phyloP scores from a whole-genome alignment of 140 eudicot species.

The Bidens hawaiensis region DNA sequence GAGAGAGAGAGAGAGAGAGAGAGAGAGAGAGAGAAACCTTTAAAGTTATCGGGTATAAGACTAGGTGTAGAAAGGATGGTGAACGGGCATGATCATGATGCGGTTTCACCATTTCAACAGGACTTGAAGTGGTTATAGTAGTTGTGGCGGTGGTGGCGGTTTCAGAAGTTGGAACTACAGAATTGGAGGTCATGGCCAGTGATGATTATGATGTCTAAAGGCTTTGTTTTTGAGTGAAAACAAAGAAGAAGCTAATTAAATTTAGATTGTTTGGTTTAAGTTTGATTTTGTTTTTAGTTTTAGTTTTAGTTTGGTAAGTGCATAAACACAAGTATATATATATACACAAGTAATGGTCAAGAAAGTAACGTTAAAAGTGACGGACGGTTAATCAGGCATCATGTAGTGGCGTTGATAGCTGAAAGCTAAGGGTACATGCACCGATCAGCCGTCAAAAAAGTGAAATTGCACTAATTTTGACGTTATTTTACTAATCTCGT shows the following conservation, averaged over 20 bases:
- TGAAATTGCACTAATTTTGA: too few relatives aligned
- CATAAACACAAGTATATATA: constrained; percentile 37
- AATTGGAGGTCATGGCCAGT: constrained; percentile 49
- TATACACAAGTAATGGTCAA: constrained; percentile 33
- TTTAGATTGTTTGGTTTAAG: background rate
- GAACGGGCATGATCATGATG: constrained; percentile 36
- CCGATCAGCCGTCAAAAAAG: too few relatives aligned
- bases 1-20: constrained; percentile 16
- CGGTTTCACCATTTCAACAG: constrained; percentile 35
- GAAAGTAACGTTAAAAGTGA: too few relatives aligned
- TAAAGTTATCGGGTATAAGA: constrained; percentile 61
- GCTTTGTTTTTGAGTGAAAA: constrained; percentile 23
- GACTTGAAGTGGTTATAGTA: constrained; percentile 14
- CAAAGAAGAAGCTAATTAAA: background rate
- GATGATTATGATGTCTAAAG: constrained; percentile 17
- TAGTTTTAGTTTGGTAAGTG: constrained; percentile 35
- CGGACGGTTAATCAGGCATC: too few relatives aligned
- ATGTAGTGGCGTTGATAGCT: too few relatives aligned
- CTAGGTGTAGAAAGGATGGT: constrained; percentile 42
- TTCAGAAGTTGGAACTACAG: constrained; percentile 64
- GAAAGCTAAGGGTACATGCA: too few relatives aligned
- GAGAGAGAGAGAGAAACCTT: constrained; percentile 35
- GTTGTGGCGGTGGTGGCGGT: constrained; percentile 4
- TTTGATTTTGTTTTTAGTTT: constrained; percentile 19
- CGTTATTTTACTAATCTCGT: too few relatives aligned